A percentile compares a stretch with the other conserved stretches of the same genome.
Conservation (phyloP, 495 filamentous ascomycete species). For the Aspergillus nidulans region DNA sequence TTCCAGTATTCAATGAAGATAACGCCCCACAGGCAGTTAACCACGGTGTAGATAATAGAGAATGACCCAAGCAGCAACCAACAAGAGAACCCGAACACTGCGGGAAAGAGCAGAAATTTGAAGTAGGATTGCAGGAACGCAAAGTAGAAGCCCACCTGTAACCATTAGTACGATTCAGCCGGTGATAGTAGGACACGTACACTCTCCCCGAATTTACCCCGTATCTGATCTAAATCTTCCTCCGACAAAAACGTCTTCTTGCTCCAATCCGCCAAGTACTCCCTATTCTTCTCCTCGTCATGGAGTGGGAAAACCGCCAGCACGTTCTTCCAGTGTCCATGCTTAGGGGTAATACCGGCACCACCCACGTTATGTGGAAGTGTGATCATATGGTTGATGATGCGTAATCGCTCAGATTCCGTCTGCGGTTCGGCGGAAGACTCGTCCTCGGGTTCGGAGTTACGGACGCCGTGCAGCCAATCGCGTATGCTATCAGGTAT, state of each 20-base stretch:
- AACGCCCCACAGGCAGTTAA: slow-evolving; percentile 82
- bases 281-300: slow-evolving; percentile 78
- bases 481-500: slow-evolving; percentile 66
- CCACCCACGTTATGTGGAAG: slow-evolving; percentile 76
- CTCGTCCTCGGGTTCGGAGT: slow-evolving; percentile 62
- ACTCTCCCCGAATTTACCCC: slow-evolving; percentile 87
- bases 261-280: slow-evolving; percentile 88
- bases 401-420: slow-evolving; percentile 82
- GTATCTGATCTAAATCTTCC: slow-evolving; percentile 76
- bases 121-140: slow-evolving; percentile 94
- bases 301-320: slow-evolving; percentile 84
- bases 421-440: slow-evolving; percentile 70
- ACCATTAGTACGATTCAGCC: background rate
- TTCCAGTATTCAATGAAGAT: slow-evolving; percentile 97
- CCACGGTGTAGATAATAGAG: slow-evolving; percentile 75
- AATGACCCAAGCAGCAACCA: slow-evolving; percentile 83
- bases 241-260: slow-evolving; percentile 72
- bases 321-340: slow-evolving; percentile 82
- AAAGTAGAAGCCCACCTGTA: slow-evolving; percentile 86
- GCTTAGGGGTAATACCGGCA: slow-evolving; percentile 78
- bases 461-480: slow-evolving; percentile 89
- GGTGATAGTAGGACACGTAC: slow-evolving; percentile 31
- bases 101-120: slow-evolving; percentile 77
- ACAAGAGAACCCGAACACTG: slow-evolving; percentile 71
- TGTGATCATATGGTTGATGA: slow-evolving; percentile 84